Conservation (phyloP, 306 rosid genomes). For the Ormosia emarginata region DNA sequence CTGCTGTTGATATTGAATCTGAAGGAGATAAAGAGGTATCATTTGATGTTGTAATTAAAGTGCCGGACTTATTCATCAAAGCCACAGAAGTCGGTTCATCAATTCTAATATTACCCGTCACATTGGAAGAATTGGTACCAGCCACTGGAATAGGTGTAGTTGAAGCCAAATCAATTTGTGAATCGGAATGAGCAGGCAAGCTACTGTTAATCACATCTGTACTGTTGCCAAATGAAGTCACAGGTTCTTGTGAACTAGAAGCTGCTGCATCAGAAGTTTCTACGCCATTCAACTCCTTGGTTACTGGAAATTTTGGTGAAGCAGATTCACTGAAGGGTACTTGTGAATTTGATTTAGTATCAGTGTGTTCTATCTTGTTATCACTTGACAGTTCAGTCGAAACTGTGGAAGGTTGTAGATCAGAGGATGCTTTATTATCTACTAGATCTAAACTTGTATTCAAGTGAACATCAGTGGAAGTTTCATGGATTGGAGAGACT, state of each 20-base stretch:
- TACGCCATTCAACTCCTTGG: constrained; percentile 9
- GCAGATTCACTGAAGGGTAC: constrained; percentile 1
- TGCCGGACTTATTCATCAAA: constrained; percentile 25
- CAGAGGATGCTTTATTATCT: constrained; percentile 25
- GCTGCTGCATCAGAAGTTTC: background rate
- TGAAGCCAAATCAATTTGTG: constrained; percentile 22
- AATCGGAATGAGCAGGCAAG: constrained; percentile 24
- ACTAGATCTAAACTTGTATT: constrained; percentile 33
- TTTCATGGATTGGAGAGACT: constrained; percentile 18
- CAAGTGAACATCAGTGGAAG: constrained; percentile 15
- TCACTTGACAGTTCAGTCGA: constrained; percentile 19
- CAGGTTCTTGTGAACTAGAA: constrained; percentile 14
- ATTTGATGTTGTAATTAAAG: constrained; percentile 25
- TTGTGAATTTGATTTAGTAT: background rate
- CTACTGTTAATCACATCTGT: constrained; percentile 16
- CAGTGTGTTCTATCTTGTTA: background rate
- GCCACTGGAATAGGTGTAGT: background rate
- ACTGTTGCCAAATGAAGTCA: background rate
- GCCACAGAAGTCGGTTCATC: constrained; percentile 18
- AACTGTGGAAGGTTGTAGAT: constrained; percentile 4
- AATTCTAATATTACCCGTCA: constrained; percentile 26
- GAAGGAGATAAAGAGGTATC: constrained; percentile 23
- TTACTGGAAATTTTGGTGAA: background rate
- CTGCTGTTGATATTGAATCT: constrained; percentile 33
- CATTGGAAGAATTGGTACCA: constrained; percentile 8